Evolutionary conservation across 345 rosid genomes (phyloP).

Genomic region (Populus tremula): DNA sequence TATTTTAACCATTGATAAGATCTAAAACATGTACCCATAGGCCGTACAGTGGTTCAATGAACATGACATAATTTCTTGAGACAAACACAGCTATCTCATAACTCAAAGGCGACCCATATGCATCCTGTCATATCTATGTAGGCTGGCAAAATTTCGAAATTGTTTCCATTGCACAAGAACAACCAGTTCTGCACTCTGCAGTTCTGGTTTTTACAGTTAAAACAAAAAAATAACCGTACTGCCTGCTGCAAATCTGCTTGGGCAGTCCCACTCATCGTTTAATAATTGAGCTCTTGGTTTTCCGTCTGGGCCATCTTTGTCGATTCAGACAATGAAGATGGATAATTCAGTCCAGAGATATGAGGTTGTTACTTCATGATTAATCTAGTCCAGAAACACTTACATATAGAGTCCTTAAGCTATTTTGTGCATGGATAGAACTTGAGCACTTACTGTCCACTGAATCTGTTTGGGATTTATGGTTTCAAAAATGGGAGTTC

Average conservation of each 20-base stretch:
- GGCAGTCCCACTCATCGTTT: constrained; percentile 18
- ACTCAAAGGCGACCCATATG: constrained; percentile 16
- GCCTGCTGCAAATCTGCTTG: constrained; percentile 2
- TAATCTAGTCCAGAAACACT: neutral
- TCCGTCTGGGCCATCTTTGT: constrained; percentile 39
- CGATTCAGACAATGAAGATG: constrained; percentile 27
- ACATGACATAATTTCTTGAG: constrained; percentile 11
- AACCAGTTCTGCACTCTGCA: neutral
- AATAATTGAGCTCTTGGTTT: constrained; percentile 38
- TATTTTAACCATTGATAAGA: constrained; percentile 12
- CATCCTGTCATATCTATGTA: neutral
- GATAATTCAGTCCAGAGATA: constrained; percentile 17
- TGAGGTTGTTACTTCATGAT: constrained; percentile 1
- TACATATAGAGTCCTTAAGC: neutral
- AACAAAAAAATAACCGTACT: constrained; percentile 2
- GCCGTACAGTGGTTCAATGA: neutral
- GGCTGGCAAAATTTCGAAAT: constrained; percentile 5
- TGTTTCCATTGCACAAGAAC: constrained; percentile 6
- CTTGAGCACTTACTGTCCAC: neutral
- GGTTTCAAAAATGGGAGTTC: constrained; percentile 29
- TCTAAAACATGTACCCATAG: constrained; percentile 19
- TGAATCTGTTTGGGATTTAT: constrained; percentile 11
- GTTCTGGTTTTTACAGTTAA: neutral
- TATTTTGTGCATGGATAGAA: neutral
- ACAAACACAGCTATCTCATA: constrained; percentile 7